Evolutionary conservation across 306 rosid species (phyloP), one percentile per base, ranked within the genome.

Genomic region (Acacia crassicarpa): DNA sequence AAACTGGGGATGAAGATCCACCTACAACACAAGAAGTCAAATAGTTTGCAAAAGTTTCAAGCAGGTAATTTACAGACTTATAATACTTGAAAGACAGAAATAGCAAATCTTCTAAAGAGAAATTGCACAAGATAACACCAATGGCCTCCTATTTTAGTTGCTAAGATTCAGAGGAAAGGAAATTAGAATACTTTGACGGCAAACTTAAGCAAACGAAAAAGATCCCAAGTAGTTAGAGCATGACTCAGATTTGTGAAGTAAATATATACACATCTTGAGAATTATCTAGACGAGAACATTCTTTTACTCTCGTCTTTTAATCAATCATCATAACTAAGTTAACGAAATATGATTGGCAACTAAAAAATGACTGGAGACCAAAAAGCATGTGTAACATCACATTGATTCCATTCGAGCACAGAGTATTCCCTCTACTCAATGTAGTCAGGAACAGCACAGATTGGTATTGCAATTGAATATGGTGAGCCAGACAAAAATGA

Each of bases 1-100:
- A 82, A 89, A 92, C 74, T 85, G 90, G 76, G 98, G 98, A 86
- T 93, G 97, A 67, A 92, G 90, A 83, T 92, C 97, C 33, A 92
- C 97, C 99, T 93, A 88, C 87, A 88, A 74, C 20, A 83, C 15
- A 41, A 67, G 32, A 75, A 86, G 76, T 81, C 66, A 81, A 27
- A 80, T 16, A 85, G 17, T 77, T 41, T 25, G 67, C 22, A 9
- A 49, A 62, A 79, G 65, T 27, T 72, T 40, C 66, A 41, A 67
- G 77, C 20, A 78, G 14, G 61, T 62, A 73, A 75, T 46, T 71
- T 49, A 56, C 46, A 7, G n/a, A 68, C 48, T 78, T 78, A 77
- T 74, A 41, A 81, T 51, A 61, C n/a, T 44, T 25, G 35, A 69
- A 20, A 40, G 5, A 10, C 49, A 68, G 40, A 16, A 61, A 75